These are phyloP conservation scores for Psilocybe azurescens DNA, from an alignment of 768 basidiomycete genomes.

Conservation along the genomic window DNA sequence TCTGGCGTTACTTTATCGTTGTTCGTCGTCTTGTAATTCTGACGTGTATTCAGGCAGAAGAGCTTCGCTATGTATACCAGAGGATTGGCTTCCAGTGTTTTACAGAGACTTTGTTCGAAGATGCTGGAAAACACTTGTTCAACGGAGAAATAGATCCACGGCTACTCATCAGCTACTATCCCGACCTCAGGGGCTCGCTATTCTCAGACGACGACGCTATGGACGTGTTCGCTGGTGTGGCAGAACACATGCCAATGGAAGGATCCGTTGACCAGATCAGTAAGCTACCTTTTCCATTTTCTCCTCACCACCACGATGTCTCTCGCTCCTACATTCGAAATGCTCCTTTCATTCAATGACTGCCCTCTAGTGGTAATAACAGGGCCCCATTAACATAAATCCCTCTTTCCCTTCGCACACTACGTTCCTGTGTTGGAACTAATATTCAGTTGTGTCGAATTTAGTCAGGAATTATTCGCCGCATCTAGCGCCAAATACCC, in stretches of 20 bases:
- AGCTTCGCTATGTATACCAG: conserved; percentile 80
- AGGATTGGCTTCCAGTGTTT: conserved; percentile 83
- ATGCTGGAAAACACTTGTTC: conserved; percentile 80
- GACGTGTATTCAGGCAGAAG: conserved; percentile 52
- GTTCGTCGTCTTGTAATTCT: neutral
- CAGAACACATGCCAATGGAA: conserved; percentile 71
- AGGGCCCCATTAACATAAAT: conserved; percentile 30
- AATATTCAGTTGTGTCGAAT: conserved; percentile 82
- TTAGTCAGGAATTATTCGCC: conserved; percentile 94
- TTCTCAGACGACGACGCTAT: conserved; percentile 59
- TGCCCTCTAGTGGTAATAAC: conserved; percentile 21
- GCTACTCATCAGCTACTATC: conserved; percentile 79
- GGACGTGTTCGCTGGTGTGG: conserved; percentile 78
- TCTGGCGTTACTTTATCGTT: neutral
- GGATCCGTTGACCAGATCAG: conserved; percentile 82
- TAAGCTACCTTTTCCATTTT: conserved; percentile 55
- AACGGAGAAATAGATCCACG: conserved; percentile 86
- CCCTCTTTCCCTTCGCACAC: conserved; percentile 23
- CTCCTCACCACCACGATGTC: conserved; percentile 23
- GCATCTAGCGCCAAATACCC: conserved; percentile 74
- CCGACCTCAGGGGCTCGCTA: conserved; percentile 71
- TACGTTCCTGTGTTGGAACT: conserved; percentile 63
- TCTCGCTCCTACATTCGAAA: conserved; percentile 21
- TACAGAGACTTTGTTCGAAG: conserved; percentile 80
- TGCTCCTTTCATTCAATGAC: neutral